Evolutionary conservation across 345 rosid species (phyloP).

Genomic region (Salix purpurea): DNA sequence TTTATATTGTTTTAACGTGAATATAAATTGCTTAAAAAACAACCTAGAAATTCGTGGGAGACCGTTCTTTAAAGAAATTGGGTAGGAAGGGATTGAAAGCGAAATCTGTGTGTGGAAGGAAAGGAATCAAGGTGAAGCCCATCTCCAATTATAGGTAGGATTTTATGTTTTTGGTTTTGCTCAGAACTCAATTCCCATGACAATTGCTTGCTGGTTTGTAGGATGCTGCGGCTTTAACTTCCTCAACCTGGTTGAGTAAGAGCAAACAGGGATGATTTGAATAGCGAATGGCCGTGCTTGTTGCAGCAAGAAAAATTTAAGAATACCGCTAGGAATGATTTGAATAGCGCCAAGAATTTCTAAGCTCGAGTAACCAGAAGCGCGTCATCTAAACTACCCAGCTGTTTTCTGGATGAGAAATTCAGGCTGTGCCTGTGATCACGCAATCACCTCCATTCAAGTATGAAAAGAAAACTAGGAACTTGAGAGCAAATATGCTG

Average conservation of each 20-base stretch:
- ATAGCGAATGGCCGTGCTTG: conserved; percentile 28
- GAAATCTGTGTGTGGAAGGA: neutral
- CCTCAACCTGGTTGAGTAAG: neutral
- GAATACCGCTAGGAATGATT: conserved; percentile 21
- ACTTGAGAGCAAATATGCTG: neutral
- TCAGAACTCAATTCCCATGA: neutral
- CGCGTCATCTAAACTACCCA: neutral
- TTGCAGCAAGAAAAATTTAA: conserved; percentile 9
- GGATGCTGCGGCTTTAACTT: neutral
- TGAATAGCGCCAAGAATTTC: conserved; percentile 50
- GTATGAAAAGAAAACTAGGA: neutral
- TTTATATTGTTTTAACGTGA: too few species aligned
- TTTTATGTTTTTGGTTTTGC: neutral
- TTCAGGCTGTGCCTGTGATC: neutral
- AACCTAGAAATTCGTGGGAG: neutral
- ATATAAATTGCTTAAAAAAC: too few species aligned
- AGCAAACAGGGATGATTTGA: neutral
- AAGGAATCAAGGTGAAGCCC: neutral
- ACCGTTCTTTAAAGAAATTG: neutral
- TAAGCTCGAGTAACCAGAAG: neutral
- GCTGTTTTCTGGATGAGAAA: neutral
- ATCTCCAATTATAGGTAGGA: neutral
- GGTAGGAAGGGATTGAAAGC: neutral
- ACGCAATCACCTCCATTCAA: neutral
- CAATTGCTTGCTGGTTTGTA: neutral